Evolutionary conservation across 179 eudicot species (phyloP), one percentile per base, ranked within the genome.

Genomic region (Amaranthus tricolor): DNA sequence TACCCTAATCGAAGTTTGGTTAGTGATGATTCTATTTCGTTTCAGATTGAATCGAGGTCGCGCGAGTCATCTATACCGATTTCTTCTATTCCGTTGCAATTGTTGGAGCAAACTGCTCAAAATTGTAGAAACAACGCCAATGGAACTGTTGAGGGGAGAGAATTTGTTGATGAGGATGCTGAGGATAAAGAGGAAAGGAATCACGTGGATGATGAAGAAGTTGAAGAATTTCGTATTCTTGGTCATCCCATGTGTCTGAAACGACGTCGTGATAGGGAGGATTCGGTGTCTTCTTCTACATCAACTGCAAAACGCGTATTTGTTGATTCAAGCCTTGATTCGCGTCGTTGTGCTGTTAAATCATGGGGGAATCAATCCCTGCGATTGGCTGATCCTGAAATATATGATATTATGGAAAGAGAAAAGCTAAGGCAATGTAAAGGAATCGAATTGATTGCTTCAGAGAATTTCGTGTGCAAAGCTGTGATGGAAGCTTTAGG

Each of bases 401-500:
- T 89, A 15, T 86, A 74, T 31, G 86, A 75, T 8, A 86, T 90
- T 14, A 89, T 92, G 84, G 96, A 92, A 79, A 89, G 82, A 82
- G 97, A 92, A 82, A 92, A 89, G 80, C 65, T 71, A 20, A 86
- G 96, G 80, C 97, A 90, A 66, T 86, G 71, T 61, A 88, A 74
- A 70, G 96, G 98, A 11, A 88, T 91, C 44, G 98, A 93, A 55
- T 66, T 93, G 76, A 91, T 93, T n/a, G 96, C 98, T 2, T 93
- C 98, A 2, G 98, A 93, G 86, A 93, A 93, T 85, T 93, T 89
- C 16, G 92, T 88, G 16, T 91, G 92, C 68, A 84, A 73, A 62
- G 94, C 96, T 7, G 98, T 93, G 16, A 88, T 93, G 98, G 94
- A 93, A 67, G 94, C 94, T 4, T 68, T 93, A 57, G 98, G 98